Evolutionary conservation across 768 basidiomycete species (phyloP).

Genomic region (Amanita fuliginea): DNA sequence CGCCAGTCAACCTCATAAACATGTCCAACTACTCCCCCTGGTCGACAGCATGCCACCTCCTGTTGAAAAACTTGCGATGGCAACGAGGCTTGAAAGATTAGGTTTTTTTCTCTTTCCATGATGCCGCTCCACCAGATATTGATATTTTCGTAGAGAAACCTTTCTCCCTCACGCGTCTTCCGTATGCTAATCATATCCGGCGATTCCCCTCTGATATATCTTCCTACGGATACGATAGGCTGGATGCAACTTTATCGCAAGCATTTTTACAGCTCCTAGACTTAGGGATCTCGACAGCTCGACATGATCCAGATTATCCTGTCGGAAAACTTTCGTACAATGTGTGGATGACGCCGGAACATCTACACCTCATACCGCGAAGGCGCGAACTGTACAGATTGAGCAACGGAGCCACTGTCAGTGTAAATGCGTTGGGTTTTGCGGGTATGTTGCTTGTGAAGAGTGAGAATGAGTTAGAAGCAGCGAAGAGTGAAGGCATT

Average conservation of each 20-base stretch:
- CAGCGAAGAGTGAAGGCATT: slow-evolving; percentile 52
- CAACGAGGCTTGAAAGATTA: slow-evolving; percentile 44
- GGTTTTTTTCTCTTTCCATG: slow-evolving; percentile 22
- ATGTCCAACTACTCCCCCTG: slow-evolving; percentile 75
- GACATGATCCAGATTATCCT: slow-evolving; percentile 54
- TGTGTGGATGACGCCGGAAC: slow-evolving; percentile 68
- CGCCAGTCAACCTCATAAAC: slow-evolving; percentile 86
- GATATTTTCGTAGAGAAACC: slow-evolving; percentile 43
- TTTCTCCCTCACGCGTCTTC: slow-evolving; percentile 52
- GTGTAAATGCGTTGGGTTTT: slow-evolving; percentile 82
- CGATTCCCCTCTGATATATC: slow-evolving; percentile 40
- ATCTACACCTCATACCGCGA: slow-evolving; percentile 82
- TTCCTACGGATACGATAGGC: slow-evolving; percentile 25
- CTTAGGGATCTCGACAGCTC: slow-evolving; percentile 61
- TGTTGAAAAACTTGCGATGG: slow-evolving; percentile 58
- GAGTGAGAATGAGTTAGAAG: slow-evolving; percentile 65
- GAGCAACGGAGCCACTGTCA: slow-evolving; percentile 45
- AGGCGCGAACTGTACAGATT: slow-evolving; percentile 47
- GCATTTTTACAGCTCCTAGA: slow-evolving; percentile 70
- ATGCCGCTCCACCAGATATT: background rate
- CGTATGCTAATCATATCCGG: slow-evolving; percentile 75
- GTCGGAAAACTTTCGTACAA: slow-evolving; percentile 70
- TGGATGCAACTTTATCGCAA: slow-evolving; percentile 40
- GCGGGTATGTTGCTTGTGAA: slow-evolving; percentile 85
- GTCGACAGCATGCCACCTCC: slow-evolving; percentile 57